Percentiles rank a stretch among this genome's conserved stretches.
Evolutionary conservation across 1,139 yeast species (phyloP).

Genomic region (Hansenula anomala): DNA sequence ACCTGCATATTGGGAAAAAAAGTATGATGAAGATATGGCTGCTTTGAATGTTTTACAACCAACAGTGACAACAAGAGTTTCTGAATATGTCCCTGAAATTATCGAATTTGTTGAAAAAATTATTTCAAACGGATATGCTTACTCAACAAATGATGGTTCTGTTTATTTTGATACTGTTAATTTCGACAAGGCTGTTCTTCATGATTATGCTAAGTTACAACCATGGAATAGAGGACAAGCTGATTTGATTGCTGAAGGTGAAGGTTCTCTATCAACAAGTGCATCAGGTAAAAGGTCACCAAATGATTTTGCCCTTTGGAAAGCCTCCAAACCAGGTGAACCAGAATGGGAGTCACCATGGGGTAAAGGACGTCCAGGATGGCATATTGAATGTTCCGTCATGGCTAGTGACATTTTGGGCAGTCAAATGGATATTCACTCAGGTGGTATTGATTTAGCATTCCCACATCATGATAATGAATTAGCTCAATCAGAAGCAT

Average conservation of each 20-base stretch:
- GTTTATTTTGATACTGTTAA: constrained; percentile 90
- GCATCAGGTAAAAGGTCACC: constrained; percentile 58
- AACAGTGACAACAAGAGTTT: constrained; percentile 87
- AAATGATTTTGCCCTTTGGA: constrained; percentile 96
- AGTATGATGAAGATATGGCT: constrained; percentile 82
- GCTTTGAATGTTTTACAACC: constrained; percentile 81
- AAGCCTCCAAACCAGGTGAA: constrained; percentile 94
- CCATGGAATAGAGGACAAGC: constrained; percentile 96
- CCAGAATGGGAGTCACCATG: constrained; percentile 95
- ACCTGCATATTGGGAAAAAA: constrained; percentile 86
- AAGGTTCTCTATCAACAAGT: constrained; percentile 70
- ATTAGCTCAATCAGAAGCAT: constrained; percentile 95
- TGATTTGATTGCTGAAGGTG: constrained; percentile 89
- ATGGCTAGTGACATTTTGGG: constrained; percentile 95
- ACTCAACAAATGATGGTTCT: constrained; percentile 77
- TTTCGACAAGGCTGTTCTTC: constrained; percentile 68
- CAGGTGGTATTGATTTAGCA: constrained; percentile 96
- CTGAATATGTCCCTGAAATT: constrained; percentile 94
- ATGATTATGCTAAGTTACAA: constrained; percentile 90
- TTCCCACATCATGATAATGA: constrained; percentile 99
- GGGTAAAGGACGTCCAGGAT: constrained; percentile 98
- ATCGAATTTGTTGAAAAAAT: constrained; percentile 72
- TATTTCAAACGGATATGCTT: constrained; percentile 77
- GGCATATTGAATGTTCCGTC: constrained; percentile 99
- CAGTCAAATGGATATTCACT: constrained; percentile 82